Percentiles rank a stretch among this genome's conserved stretches.
These are phyloP conservation scores for Colletotrichum brevisporum DNA, from an alignment of 2,329 filamentous ascomycete species.

Conservation along the genomic window DNA sequence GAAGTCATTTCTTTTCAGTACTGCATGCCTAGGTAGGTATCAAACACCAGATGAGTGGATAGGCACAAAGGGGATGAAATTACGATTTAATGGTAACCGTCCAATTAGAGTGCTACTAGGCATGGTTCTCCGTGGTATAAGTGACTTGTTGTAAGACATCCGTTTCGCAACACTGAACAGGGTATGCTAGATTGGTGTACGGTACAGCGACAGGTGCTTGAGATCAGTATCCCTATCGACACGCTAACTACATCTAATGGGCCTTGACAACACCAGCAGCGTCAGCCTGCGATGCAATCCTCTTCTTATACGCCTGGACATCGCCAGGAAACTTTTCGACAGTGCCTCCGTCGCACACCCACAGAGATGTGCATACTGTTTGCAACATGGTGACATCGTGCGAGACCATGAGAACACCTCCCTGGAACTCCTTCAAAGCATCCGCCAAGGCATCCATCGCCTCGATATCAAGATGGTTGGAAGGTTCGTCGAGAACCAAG, in stretches of 20 bases:
- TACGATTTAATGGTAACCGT: too few relatives aligned
- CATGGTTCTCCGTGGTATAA: too few relatives aligned
- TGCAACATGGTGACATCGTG: conserved; percentile 99
- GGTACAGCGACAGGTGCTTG: conserved; percentile 1
- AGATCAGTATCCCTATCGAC: neutral
- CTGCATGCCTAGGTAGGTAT: too few relatives aligned
- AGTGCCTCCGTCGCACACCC: conserved; percentile 95
- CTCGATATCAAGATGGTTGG: conserved; percentile 98
- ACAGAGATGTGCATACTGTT: conserved; percentile 93
- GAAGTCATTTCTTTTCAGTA: too few relatives aligned
- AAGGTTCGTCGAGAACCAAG: conserved; percentile 96
- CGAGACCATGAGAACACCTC: conserved; percentile 97
- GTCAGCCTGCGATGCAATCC: conserved; percentile 90
- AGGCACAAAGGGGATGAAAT: too few relatives aligned
- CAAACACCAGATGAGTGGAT: too few relatives aligned
- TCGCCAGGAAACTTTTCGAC: conserved; percentile 97
- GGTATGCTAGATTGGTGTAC: conserved; percentile 35
- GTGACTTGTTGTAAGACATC: too few relatives aligned
- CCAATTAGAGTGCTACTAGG: too few relatives aligned
- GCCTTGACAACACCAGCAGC: conserved; percentile 86
- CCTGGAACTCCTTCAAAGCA: conserved; percentile 88
- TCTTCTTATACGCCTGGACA: conserved; percentile 97
- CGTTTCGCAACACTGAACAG: neutral
- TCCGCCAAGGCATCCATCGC: conserved; percentile 96
- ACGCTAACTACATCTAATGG: conserved; percentile 56